Conservation (phyloP, 2,329 filamentous ascomycete genomes). For the Phoma herbarum region DNA sequence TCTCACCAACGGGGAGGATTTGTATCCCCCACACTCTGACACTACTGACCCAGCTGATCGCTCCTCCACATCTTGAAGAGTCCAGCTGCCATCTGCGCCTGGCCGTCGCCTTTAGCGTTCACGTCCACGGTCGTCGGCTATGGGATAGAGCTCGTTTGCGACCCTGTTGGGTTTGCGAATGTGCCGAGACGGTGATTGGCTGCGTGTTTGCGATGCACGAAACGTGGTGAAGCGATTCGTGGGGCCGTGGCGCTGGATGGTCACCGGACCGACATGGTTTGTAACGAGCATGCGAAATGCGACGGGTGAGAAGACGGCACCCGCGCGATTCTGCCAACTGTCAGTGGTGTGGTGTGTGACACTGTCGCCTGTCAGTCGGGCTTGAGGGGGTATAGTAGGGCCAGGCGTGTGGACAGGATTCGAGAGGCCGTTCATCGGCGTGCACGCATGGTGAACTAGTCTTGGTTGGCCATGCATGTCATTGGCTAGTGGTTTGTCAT, state of each 20-base stretch:
- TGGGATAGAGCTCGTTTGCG: neutral
- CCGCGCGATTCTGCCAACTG: neutral
- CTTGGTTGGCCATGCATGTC: constrained; percentile 16
- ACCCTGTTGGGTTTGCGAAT: neutral
- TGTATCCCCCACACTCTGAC: too few species aligned
- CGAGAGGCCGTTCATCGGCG: too few species aligned
- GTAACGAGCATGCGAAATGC: neutral
- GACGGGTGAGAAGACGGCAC: neutral
- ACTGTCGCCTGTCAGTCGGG: constrained; percentile 5
- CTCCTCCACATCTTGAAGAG: too few species aligned
- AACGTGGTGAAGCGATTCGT: constrained; percentile 7
- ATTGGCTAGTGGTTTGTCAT: constrained; percentile 19
- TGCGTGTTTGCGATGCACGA: neutral
- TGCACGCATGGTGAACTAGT: neutral
- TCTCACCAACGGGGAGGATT: too few species aligned
- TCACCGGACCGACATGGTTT: constrained; percentile 1
- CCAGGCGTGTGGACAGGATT: too few species aligned
- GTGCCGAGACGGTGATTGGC: neutral
- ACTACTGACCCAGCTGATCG: too few species aligned
- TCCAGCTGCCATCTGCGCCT: too few species aligned
- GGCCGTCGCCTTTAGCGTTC: too few species aligned
- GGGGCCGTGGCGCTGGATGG: neutral
- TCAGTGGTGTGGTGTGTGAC: constrained; percentile 5
- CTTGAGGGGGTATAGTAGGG: constrained; percentile 2
- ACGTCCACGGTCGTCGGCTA: neutral